Base-by-base conservation (phyloP, 768 basidiomycete species). In the Mycena floridula region DNA sequence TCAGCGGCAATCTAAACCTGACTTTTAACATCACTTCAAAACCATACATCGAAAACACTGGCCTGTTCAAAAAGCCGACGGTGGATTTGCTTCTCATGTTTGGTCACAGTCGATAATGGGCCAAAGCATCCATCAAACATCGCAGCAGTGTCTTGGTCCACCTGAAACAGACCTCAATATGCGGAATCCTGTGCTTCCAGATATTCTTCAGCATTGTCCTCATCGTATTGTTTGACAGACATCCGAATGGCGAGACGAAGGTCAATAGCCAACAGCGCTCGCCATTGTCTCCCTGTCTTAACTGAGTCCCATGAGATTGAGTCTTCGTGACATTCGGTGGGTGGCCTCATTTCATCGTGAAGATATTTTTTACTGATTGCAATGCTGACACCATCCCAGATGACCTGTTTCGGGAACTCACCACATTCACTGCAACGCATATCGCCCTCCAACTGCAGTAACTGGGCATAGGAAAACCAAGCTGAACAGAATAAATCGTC, bases 341-440 rank as follows among this genome's bases (percentile, higher is more conserved):
- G 63, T 0, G 63, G 62, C 13, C 45, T 25, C 11, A 65, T 51
- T 3, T 57, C 47, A 3, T 50, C 37, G 0, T 47, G 46, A 2
- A 63, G 40, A 28, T 63, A 57, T 41, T 62, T 60, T 9, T 49
- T 42, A 39, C 51, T 56, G 46, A 61, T 66, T 6, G 59, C 54
- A 12, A 66, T 42, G 3, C 58, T 61, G 0, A 65, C 59, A 5
- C 64, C 61, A 44, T 67, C 63, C 54, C 59, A 63, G 21, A 67
- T 66, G 8, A 55, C 54, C 15, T 52, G 48, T 24, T 59, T 54
- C 3, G 62, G 64, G 25, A 36, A 27, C 0, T 53, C 51, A 1
- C 62, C 61, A 53, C 62, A 67, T 4, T 8, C 22, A 0, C 51
- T 46, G 46, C 60, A 67, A 8, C 8, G 16, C 56, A 62, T 63